Conservation (phyloP, 768 basidiomycete genomes). For the Psilocybe azurescens region DNA sequence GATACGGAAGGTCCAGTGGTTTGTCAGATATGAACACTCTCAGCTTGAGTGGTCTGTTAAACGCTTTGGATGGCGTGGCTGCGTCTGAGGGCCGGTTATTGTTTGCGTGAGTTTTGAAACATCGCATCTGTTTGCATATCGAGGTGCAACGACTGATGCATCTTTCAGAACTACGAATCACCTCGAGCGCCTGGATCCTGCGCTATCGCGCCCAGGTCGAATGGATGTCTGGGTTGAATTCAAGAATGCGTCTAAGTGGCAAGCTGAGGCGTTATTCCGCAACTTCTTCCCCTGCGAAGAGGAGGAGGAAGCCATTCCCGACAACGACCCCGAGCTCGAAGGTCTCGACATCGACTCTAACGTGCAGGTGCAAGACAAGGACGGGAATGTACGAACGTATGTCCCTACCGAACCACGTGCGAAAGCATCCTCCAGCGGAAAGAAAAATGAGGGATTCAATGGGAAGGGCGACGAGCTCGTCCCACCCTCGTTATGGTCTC, state of each 20-base stretch:
- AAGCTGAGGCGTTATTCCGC: constrained; percentile 85
- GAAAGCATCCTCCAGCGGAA: neutral
- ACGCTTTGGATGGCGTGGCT: constrained; percentile 86
- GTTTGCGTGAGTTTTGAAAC: constrained; percentile 71
- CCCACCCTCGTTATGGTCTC: constrained; percentile 41
- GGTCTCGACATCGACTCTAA: constrained; percentile 26
- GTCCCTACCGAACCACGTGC: constrained; percentile 5
- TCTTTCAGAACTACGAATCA: constrained; percentile 81
- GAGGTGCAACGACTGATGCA: constrained; percentile 3
- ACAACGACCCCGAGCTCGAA: constrained; percentile 20
- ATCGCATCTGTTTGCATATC: constrained; percentile 3
- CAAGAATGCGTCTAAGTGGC: constrained; percentile 84
- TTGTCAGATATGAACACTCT: constrained; percentile 83
- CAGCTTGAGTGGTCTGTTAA: constrained; percentile 80
- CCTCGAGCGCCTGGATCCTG: constrained; percentile 88
- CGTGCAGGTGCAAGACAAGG: constrained; percentile 15
- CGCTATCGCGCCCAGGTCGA: constrained; percentile 88
- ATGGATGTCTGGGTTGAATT: constrained; percentile 96
- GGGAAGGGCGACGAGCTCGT: neutral
- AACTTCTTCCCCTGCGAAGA: constrained; percentile 87
- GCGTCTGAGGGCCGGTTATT: constrained; percentile 87
- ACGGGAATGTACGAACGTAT: constrained; percentile 15
- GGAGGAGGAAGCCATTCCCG: constrained; percentile 26
- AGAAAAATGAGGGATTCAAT: neutral
- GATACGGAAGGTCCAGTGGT: constrained; percentile 32